phyloP scores from a whole-genome alignment of 257 asterid species.

The Euphrasia confusa region DNA sequence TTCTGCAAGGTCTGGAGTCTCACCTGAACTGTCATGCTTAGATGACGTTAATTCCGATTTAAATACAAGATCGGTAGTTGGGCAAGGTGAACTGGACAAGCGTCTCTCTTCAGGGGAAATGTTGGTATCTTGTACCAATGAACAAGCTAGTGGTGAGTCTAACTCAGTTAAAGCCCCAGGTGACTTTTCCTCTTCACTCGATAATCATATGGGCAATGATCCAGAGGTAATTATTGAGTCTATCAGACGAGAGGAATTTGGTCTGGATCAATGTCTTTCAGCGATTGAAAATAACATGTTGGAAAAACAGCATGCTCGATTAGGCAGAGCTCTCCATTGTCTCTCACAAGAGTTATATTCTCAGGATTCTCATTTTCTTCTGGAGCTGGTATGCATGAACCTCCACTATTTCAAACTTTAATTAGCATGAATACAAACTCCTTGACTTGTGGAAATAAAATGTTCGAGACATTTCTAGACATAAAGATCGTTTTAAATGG shows the following conservation, averaged over 20 bases:
- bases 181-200: conserved; percentile 25
- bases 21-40: conserved; percentile 40
- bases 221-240: conserved; percentile 56
- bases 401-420: conserved; percentile 15
- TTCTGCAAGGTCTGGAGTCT: conserved; percentile 30
- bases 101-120: conserved; percentile 22
- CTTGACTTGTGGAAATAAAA: not conserved
- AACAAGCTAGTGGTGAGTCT: conserved; percentile 24
- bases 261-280: conserved; percentile 61
- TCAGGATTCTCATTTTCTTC: conserved; percentile 94
- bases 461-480: not conserved
- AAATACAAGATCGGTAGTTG: conserved; percentile 26
- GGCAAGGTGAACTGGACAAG: conserved; percentile 21
- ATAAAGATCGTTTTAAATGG: not conserved
- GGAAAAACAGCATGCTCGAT: conserved; percentile 93
- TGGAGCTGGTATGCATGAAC: conserved; percentile 70
- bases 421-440: conserved; percentile 4
- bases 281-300: conserved; percentile 59
- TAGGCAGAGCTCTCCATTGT: conserved; percentile 98
- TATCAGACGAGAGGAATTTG: conserved; percentile 84
- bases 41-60: conserved; percentile 27
- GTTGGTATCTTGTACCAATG: conserved; percentile 10
- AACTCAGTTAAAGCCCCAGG: conserved; percentile 27
- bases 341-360: conserved; percentile 95
- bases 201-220: conserved; percentile 29